Base-by-base conservation (phyloP, 148 eudicot species). In the Simmondsia chinensis region DNA sequence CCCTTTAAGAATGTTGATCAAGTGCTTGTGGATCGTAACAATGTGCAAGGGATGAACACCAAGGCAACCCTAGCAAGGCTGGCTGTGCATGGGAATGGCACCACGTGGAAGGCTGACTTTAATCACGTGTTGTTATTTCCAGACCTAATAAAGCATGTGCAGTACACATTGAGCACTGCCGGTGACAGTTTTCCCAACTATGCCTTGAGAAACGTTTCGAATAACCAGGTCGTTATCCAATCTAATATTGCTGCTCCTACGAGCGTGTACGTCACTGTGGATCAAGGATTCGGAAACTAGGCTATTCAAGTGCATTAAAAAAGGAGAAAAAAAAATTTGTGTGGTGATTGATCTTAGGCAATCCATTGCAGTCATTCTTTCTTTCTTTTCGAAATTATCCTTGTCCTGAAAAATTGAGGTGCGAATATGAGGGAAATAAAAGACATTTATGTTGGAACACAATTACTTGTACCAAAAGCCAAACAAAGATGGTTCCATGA, bases 31-130 rank as follows among this genome's bases (percentile, higher is more conserved):
- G 83, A 85, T 19, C 46, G 69, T 35, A 91, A 91, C 12, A 71
- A 36, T 40, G 97, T 63, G 15, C 61, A 58, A 2, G 95, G 94
- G 31, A 91, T 91, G 97, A 74, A 64, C 17, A 1, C 52, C 1
- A 91, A 66, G 66, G 57, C 83, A 4, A 85, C 97, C 2, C 45
- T 71, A 2, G 95, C 71, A 5, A 75, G 61, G 50, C 64, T 48
- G 2, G 48, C 56, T 2, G 63, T 66, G 12, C 43, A 61, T 3
- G 88, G 85, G 39, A 69, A 74, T 28, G 80, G 74, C 4, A 76
- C 50, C 27, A 54, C 72, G 1, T 91, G 91, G 93, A 72, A 56
- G 0, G 73, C 71, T 0, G 93, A 89, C 52, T 76, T 89, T 25
- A 76, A 48, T 14, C 39, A 58, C 5, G 51, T 50, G 52, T 59